Base-by-base conservation (phyloP, 2,329 filamentous ascomycete species). In the Aspergillus pseudoglaucus region DNA sequence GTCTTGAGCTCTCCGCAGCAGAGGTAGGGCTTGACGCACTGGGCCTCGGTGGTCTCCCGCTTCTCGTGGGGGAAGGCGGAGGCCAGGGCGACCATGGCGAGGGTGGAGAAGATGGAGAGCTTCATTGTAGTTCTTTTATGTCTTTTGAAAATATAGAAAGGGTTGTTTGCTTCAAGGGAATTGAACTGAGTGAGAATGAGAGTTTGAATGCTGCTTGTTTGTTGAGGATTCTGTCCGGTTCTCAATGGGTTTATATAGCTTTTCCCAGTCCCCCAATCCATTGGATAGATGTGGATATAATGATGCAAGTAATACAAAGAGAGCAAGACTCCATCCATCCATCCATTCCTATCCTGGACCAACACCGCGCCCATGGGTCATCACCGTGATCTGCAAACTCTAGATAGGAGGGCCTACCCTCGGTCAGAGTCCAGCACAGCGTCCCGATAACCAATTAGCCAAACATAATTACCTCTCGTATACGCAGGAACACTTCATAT, bases 1-100 rank as follows among this genome's bases (percentile, higher is more conserved):
- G 63, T 65, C 33, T 55, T 58, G 7, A 65, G 51, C 17, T 48
- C 48, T 14, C 59, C 54, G 39, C 61, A 65, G 60, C 63, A 65
- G 22, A 64, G 56, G 7, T 56, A 44, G 2, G 58, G 39, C 14
- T 25, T 47, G 47, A 62, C 39, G 41, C 61, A 63, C 1, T 56
- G 38, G 7, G 51, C 49, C 9, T 45, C 44, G 18, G 52, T 47
- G 25, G 42, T 47, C 20, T 53, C 45, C 46, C 42, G 20, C 32
- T 49, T 38, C 20, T 53, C 38, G n/a, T 43, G 37, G 33, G 59
- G 56, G 10, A 53, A 22, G 14, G 65, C 65, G 41, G 62, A 57
- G 14, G 59, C 65, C 48, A 67, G 51, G 46, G 58, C 53, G 39
- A 58, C 56, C 33, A 56, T 52, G 43, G 54, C 58, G 42, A 66